phyloP scores from a whole-genome alignment of 2,329 filamentous ascomycete species.

The Fusarium anguioides region DNA sequence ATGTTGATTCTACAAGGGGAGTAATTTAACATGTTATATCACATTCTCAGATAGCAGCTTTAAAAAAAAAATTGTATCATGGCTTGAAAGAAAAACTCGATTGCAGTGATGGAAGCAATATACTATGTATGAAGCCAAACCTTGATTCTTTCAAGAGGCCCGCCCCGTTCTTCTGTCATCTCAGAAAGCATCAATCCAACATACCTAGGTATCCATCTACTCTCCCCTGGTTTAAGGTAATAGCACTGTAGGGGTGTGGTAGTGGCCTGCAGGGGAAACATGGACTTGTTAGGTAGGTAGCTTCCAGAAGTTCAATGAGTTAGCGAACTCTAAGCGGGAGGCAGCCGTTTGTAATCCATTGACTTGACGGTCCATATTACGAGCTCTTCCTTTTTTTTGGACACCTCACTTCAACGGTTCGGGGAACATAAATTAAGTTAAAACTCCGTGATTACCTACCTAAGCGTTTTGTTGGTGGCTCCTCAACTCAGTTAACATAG shows the following conservation, averaged over 20 bases:
- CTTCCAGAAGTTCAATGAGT: background rate
- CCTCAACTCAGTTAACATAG: background rate
- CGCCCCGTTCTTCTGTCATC: too few species aligned
- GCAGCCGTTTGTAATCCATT: conserved; percentile 14
- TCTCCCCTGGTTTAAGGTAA: conserved; percentile 26
- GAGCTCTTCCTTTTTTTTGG: too few species aligned
- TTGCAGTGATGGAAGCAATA: too few species aligned
- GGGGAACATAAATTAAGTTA: too few species aligned
- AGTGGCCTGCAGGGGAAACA: conserved; percentile 21
- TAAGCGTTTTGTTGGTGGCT: background rate
- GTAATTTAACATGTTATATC: conserved; percentile 4
- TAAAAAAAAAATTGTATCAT: background rate
- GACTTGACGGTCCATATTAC: too few species aligned
- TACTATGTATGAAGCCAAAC: too few species aligned
- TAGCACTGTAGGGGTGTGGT: conserved; percentile 19
- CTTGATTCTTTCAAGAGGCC: too few species aligned
- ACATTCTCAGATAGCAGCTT: too few species aligned
- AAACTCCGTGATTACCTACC: background rate
- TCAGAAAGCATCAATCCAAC: too few species aligned
- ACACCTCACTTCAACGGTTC: background rate
- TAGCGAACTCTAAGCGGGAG: conserved; percentile 11
- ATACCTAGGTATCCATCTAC: background rate
- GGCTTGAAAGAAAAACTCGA: background rate
- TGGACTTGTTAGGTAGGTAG: too few species aligned
- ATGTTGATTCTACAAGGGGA: conserved; percentile 14